Evolutionary conservation across 805 yeast genomes (phyloP), one percentile per base, ranked within the genome.

Genomic region (Saccharomyces kudriavzevii): DNA sequence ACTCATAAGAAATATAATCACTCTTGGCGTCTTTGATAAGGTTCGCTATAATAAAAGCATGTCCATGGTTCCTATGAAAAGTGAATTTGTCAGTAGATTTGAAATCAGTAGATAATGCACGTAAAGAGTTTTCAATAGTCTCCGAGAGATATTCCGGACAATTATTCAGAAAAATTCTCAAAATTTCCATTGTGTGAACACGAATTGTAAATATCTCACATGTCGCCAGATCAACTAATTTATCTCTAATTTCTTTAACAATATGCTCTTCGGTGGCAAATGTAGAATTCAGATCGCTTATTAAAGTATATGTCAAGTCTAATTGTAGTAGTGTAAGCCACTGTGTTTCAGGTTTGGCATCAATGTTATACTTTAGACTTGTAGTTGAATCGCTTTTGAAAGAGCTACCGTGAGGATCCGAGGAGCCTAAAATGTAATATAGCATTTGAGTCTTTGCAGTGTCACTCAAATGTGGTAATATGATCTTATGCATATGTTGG

Each of bases 1-100:
- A 61, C 29, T 74, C 76, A 40, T 71, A 67, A 2, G 83, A 70
- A 5, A 78, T 78, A 58, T 74, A 76, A 50, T 74, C 75, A 31
- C 68, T 67, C 40, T 70, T 70, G 1, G 75, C 70, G 5, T 64
- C 56, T 8, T 64, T 61, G 1, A 74, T 62, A 26, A 73, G 49
- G 49, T 65, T 73, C 2, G 78, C 70, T 20, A 76, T 63, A 10
- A 74, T 59, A 45, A 73, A 60, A 0, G 77, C 70, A 55, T 69
- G 65, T 0, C 79, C 78, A 55, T 75, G 76, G 11, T 71, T 64
- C 48, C 61, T 69, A 5, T 67, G 52, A 53, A 67, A 72, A 14
- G 65, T 57, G 27, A 70, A 65, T 5, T 60, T 51, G 1, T 61
- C 62, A 6, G 58, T 55, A 14, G 54, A 64, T 40, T 69, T 63